Evolutionary conservation across 2,329 filamentous ascomycete genomes (phyloP), one percentile per base, ranked within the genome.

Genomic region (Colletotrichum orbiculare): DNA sequence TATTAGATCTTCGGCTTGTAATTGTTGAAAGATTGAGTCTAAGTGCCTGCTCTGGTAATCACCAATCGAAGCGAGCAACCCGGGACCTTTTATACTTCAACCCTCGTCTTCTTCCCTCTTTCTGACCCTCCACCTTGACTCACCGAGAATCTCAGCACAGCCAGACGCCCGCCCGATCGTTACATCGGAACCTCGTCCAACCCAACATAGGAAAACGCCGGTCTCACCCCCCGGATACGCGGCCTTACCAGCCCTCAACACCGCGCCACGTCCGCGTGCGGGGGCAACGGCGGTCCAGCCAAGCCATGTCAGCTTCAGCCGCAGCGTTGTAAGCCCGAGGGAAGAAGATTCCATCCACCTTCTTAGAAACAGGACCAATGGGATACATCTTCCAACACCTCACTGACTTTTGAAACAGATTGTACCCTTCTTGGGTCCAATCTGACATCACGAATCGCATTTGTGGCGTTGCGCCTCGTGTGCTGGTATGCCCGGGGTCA

Each of bases 271-370:
- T 42, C 54, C 43, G 45, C 17, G 17, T 57, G 54, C 54, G 43
- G 37, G 52, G 45, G 35, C 3, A 25, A n/a, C 45, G 43, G 15
- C n/a, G 2, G 42, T n/a, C 43, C 43, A n/a, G 35, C 37, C 54
- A 35, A 57, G 54, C 54, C 54, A 57, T 57, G 54, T 57, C 54
- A 57, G 54, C 54, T 41, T 57, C 54, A 49, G 54, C 54, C 54
- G 54, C 54, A 57, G 54, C 37, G 33, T 25, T 25, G 25, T 25
- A 25, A 25, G 25, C 25, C 25, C 25, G 25, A 25, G 25, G 25
- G 25, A 25, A 25, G 25, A 25, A 25, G 25, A 25, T 5, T 25
- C 25, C 25, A 25, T 25, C 25, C 25, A 25, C 25, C 25, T 25
- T 4, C 25, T 25, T 25, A 25, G 25, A 25, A 25, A 25, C 25